Conservation (phyloP, 164 flowering plant genomes). For the Stephania yunnanensis region DNA sequence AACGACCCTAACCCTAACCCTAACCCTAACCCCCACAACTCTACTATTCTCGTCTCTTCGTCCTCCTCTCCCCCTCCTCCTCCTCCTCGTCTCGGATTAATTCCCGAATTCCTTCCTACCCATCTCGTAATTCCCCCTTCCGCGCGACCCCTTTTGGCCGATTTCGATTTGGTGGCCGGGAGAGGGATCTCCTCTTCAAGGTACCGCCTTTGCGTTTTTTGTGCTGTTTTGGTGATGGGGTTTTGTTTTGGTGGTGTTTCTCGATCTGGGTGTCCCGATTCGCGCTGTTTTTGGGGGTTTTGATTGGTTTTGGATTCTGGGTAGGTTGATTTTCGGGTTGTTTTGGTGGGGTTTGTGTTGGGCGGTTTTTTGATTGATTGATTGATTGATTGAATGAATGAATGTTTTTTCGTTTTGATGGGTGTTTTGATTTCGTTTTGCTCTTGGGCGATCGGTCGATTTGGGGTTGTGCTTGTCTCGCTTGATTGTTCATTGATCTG, state of each 20-base stretch:
- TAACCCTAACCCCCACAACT: background rate
- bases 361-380: no score
- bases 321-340: background rate
- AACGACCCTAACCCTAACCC: conserved; percentile 7
- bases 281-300: background rate
- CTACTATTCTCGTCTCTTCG: background rate
- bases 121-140: no score
- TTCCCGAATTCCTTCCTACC: no score
- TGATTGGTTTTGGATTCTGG: background rate
- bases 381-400: no score
- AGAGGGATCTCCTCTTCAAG: background rate
- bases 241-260: background rate
- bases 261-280: background rate
- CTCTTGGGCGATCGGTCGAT: background rate
- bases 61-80: background rate
- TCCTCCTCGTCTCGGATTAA: no score
- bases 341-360: background rate
- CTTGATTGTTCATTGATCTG: background rate
- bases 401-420: background rate
- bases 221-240: background rate
- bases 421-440: background rate
- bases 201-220: background rate
- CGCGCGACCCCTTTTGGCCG: no score
- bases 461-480: conserved; percentile 1
- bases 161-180: background rate